Percentiles rank a stretch among this genome's conserved stretches.
Conservation (phyloP, 768 basidiomycete genomes). For the Auriculariales sp. region DNA sequence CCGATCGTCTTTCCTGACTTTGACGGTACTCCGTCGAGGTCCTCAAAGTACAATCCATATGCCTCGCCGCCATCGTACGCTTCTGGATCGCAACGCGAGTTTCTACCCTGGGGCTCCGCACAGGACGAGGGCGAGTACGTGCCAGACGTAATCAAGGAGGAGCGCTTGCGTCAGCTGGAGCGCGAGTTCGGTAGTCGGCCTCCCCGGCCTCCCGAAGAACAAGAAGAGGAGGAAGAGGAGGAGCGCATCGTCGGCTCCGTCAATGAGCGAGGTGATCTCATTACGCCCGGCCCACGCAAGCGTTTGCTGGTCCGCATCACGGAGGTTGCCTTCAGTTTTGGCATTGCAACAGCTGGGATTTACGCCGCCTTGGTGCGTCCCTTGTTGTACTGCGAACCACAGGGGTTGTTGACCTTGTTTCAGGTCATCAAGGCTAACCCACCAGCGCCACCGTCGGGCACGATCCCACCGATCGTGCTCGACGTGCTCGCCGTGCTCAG, state of each 20-base stretch:
- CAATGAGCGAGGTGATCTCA: conserved; percentile 38
- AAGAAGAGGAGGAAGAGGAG: conserved; percentile 28
- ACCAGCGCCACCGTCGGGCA: conserved; percentile 39
- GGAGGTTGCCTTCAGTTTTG: conserved; percentile 36
- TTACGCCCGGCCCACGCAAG: conserved; percentile 50
- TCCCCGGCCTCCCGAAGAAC: conserved; percentile 9
- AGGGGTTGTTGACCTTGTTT: background rate
- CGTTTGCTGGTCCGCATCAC: conserved; percentile 32
- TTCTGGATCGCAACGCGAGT: background rate
- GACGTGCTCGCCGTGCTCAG: conserved; percentile 44
- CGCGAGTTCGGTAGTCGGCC: conserved; percentile 38
- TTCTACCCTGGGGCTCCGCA: conserved; percentile 6
- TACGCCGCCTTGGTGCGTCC: conserved; percentile 47
- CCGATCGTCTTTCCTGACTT: background rate
- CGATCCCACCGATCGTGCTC: conserved; percentile 38
- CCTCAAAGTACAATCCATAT: background rate
- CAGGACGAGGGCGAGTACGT: background rate
- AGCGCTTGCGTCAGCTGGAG: conserved; percentile 57
- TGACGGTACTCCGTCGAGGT: background rate
- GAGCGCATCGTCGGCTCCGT: conserved; percentile 44
- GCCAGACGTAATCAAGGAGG: conserved; percentile 38
- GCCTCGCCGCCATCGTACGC: background rate
- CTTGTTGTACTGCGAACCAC: background rate
- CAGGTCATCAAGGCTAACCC: conserved; percentile 41
- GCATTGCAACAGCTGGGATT: conserved; percentile 38